Base-by-base conservation (phyloP, 2,329 filamentous ascomycete genomes). In the Aspergillus sp. region DNA sequence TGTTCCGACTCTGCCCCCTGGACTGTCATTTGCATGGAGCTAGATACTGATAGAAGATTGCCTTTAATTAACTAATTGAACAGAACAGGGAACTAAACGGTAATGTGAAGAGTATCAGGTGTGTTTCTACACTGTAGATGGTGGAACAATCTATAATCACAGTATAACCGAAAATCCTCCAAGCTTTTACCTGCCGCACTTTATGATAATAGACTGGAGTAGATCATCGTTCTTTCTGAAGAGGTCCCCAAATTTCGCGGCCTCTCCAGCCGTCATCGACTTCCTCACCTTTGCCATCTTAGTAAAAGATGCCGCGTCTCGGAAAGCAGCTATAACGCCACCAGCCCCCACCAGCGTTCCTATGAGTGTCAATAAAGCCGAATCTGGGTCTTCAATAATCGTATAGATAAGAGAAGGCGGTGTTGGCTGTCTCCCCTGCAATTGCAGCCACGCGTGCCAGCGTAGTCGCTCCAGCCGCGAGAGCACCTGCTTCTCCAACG, bases 381-480 rank as follows among this genome's bases (percentile, higher is more conserved):
- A 54, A 19, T 48, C 20, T 17, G 55, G 55, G 7, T 59, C 40
- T 7, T 53, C 41, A 4, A 57, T 48, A 23, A 59, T 52, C 11
- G 52, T 50, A 25, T 53, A 55, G n/a, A 54, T 45, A 13, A 13
- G 23, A 45, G n/a, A 57, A 14, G 13, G 50, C 57, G 10, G 45
- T 20, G 10, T 41, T 54, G 9, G 45, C 45, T 11, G 50, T 45
- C 29, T 55, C 34, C 4, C 50, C 55, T 2, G 52, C 46, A 3
- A 59, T 32, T 11, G 40, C 14, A 21, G 49, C 48, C 3, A 43
- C 44, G 25, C 45, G 43, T 5, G 57, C 52, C n/a, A 59, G 11
- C 17, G 34, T 48, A 13, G 52, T 42, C 14, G 44, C 40, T 2
- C 50, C 46, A n/a, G 48, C 48, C 14, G 50, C 38, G 9, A 49